phyloP scores from a whole-genome alignment of 306 rosid genomes.

The Cucurbita maxima region DNA sequence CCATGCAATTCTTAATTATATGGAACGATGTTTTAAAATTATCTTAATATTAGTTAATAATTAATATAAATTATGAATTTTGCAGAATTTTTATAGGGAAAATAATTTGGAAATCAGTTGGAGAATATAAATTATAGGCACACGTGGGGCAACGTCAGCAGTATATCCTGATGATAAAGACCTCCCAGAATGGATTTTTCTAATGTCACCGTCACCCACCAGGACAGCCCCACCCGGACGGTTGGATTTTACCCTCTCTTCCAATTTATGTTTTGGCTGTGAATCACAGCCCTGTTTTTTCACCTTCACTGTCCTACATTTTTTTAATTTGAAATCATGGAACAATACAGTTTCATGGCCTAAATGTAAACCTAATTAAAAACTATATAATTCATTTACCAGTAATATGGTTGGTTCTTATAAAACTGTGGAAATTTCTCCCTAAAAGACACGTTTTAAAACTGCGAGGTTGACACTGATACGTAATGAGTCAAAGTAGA shows the following conservation, averaged over 20 bases:
- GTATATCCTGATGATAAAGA: background rate
- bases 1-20: background rate
- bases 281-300: background rate
- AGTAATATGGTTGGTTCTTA: no score
- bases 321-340: background rate
- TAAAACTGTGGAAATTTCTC: no score
- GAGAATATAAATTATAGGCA: background rate
- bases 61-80: background rate
- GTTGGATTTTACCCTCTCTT: background rate
- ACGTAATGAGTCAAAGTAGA: no score
- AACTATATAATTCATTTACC: no score
- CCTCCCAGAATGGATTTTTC: background rate
- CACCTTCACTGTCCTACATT: background rate
- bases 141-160: conserved; percentile 1
- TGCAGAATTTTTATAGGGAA: background rate
- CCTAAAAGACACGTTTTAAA: no score
- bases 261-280: background rate
- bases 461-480: no score
- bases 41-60: no score
- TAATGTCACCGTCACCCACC: background rate
- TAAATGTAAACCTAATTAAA: no score
- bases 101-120: background rate
- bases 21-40: background rate
- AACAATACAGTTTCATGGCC: no score
- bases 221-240: background rate